Conservation (phyloP, 192 early-diverging fungal species). For the Entophlyctis luteolus region DNA sequence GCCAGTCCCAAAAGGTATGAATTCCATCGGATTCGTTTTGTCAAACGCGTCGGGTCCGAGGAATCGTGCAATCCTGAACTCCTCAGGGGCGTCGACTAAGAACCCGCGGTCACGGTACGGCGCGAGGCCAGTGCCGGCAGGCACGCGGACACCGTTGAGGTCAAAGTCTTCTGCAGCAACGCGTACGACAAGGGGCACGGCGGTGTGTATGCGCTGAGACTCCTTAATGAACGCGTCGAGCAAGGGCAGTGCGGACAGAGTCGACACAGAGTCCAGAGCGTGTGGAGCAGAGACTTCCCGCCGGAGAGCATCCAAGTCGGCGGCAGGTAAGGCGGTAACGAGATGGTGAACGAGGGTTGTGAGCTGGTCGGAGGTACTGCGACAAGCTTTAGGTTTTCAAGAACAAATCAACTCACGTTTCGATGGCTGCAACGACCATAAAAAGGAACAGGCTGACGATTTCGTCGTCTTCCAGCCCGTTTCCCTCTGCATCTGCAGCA, state of each 20-base stretch:
- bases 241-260: not conserved
- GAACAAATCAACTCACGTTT: too few species aligned
- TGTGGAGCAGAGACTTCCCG: not conserved
- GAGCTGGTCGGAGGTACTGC: not conserved
- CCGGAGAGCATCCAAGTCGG: not conserved
- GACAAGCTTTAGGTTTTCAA: too few species aligned
- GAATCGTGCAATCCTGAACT: not conserved
- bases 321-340: not conserved
- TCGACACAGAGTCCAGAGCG: not conserved
- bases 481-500: not conserved
- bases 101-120: not conserved
- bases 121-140: slow-evolving; percentile 6
- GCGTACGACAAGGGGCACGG: not conserved
- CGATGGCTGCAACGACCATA: not conserved
- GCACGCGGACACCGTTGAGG: not conserved
- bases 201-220: not conserved
- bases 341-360: not conserved
- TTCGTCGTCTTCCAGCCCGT: not conserved
- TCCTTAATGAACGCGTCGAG: slow-evolving; percentile 7
- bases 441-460: not conserved
- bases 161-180: not conserved
- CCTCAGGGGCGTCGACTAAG: not conserved
- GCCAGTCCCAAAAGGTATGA: slow-evolving; percentile 3
- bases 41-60: not conserved
- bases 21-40: not conserved